Conservation (phyloP, 352 stramenopile species). For the Globisporangium acanthophoron region DNA sequence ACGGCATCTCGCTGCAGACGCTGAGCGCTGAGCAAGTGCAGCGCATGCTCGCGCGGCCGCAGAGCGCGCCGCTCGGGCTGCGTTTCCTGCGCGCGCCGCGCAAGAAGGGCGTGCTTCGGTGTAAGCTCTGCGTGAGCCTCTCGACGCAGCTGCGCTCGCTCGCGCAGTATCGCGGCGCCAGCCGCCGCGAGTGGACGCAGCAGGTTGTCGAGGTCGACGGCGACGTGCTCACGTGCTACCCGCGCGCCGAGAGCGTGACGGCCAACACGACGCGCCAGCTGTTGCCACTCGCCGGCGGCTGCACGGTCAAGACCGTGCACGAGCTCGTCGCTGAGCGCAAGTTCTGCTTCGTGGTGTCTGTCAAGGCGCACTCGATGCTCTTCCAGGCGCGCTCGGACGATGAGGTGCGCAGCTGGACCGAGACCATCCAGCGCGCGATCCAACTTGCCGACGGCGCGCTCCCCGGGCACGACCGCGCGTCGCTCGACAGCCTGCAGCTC, state of each 20-base stretch:
- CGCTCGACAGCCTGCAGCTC: slow-evolving; percentile 41
- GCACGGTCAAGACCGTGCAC: slow-evolving; percentile 56
- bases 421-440: slow-evolving; percentile 64
- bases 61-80: slow-evolving; percentile 30
- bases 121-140: slow-evolving; percentile 44
- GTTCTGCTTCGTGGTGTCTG: slow-evolving; percentile 63
- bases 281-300: slow-evolving; percentile 37
- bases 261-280: slow-evolving; percentile 28
- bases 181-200: slow-evolving; percentile 43
- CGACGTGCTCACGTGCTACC: slow-evolving; percentile 49
- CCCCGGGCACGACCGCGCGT: slow-evolving; percentile 33
- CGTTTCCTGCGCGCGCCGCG: slow-evolving; percentile 43
- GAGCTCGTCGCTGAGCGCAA: slow-evolving; percentile 54
- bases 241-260: slow-evolving; percentile 16
- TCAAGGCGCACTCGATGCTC: slow-evolving; percentile 53
- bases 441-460: slow-evolving; percentile 59
- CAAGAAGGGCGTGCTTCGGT: slow-evolving; percentile 41
- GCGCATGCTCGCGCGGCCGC: slow-evolving; percentile 28
- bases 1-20: slow-evolving; percentile 58
- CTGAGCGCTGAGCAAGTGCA: slow-evolving; percentile 35
- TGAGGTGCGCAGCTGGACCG: slow-evolving; percentile 49
- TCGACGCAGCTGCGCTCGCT: slow-evolving; percentile 58
- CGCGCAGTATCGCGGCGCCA: slow-evolving; percentile 32
- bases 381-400: slow-evolving; percentile 50
- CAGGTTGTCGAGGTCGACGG: slow-evolving; percentile 62